These are phyloP conservation scores for Candida stauntonica DNA, from an alignment of 805 yeast species.

Conservation along the genomic window DNA sequence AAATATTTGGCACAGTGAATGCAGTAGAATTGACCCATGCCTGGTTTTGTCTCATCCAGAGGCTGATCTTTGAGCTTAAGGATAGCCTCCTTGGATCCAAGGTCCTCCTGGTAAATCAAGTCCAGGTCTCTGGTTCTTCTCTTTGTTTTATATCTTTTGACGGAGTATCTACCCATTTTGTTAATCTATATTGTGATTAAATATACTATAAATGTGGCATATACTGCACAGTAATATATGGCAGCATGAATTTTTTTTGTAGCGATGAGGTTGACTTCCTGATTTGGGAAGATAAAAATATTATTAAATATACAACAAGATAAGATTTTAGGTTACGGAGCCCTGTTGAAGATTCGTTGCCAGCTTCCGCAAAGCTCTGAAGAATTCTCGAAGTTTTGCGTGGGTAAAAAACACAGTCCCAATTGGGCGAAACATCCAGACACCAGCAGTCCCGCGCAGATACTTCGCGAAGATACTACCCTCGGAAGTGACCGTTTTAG, in stretches of 20 bases:
- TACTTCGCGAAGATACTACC: not conserved
- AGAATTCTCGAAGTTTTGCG: too few relatives aligned
- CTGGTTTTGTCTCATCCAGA: constrained; percentile 85
- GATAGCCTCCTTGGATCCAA: constrained; percentile 61
- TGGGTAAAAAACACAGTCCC: constrained; percentile 3
- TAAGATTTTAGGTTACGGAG: constrained; percentile 1
- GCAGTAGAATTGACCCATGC: constrained; percentile 92
- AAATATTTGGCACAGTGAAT: constrained; percentile 91
- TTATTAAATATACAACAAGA: not conserved
- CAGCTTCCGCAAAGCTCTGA: not conserved
- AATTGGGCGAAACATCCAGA: constrained; percentile 5
- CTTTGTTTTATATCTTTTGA: constrained; percentile 83
- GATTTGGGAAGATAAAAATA: not conserved
- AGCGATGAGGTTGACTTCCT: constrained; percentile 8
- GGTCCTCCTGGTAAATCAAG: constrained; percentile 71
- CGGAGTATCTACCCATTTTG: constrained; percentile 82
- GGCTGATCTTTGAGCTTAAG: constrained; percentile 71
- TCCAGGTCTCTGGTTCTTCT: constrained; percentile 85
- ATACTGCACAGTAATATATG: not conserved
- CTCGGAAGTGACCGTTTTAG: constrained; percentile 7
- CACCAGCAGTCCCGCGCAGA: constrained; percentile 13
- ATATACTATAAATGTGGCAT: too few relatives aligned
- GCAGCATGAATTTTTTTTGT: constrained; percentile 6
- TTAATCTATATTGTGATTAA: constrained; percentile 5
- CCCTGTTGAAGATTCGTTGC: constrained; percentile 6